Evolutionary conservation across 139 green algal species (phyloP).

Genomic region (Pseudopediastrum boryanum): DNA sequence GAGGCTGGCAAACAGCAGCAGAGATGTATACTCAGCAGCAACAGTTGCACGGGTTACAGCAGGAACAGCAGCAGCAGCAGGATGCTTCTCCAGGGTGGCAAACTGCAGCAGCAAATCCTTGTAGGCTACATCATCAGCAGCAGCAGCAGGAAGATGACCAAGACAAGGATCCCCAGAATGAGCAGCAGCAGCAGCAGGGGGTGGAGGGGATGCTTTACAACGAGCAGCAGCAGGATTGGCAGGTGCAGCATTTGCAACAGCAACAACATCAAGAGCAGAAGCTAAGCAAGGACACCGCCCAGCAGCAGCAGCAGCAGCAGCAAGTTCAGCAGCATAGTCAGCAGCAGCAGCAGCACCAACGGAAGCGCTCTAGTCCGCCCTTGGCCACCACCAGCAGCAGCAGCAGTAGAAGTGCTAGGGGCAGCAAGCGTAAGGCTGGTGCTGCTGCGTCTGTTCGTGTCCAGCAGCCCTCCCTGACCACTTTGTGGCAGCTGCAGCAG

Average conservation of each 20-base stretch:
- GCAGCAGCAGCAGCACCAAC: background rate
- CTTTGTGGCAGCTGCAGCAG: background rate
- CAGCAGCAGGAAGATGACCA: background rate
- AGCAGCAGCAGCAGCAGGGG: background rate
- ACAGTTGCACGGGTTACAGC: background rate
- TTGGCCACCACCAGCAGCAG: background rate
- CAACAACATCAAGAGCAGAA: background rate
- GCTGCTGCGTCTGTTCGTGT: background rate
- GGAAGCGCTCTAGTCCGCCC: background rate
- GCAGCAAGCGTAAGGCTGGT: background rate
- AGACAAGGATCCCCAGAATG: background rate
- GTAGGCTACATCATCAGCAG: background rate
- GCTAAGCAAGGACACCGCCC: no score
- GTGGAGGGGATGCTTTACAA: slow-evolving; percentile 12
- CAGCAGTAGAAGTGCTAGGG: background rate
- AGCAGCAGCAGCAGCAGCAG: slow-evolving; percentile 8
- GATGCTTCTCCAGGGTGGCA: background rate
- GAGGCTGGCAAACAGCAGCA: background rate
- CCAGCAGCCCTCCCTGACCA: background rate
- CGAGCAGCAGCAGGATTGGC: background rate
- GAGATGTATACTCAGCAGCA: background rate
- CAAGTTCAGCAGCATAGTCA: no score
- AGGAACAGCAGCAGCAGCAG: slow-evolving; percentile 5
- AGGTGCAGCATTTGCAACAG: background rate
- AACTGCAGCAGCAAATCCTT: background rate